These are phyloP conservation scores for Platismatia glauca DNA, from an alignment of 495 filamentous ascomycete species.

Conservation along the genomic window DNA sequence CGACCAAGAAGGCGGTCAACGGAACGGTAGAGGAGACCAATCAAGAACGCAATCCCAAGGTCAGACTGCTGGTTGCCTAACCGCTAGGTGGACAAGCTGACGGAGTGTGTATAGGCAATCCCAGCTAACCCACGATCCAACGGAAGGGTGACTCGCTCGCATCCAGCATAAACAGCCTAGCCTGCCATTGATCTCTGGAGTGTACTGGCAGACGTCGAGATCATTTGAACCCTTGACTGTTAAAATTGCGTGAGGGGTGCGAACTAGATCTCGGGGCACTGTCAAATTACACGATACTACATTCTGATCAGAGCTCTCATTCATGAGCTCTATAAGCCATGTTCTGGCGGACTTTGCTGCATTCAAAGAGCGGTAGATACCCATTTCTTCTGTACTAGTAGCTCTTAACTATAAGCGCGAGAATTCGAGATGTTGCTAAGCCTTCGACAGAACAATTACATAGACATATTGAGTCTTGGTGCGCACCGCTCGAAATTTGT, in stretches of 20 bases:
- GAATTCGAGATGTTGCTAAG: neutral
- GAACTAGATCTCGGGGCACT: neutral
- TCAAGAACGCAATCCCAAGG: neutral
- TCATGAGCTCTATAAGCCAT: neutral
- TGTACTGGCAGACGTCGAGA: neutral
- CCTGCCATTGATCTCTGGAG: neutral
- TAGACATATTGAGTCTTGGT: neutral
- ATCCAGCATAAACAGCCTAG: neutral
- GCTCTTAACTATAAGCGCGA: neutral
- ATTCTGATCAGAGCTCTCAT: neutral
- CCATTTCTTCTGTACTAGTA: neutral
- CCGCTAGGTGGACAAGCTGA: neutral
- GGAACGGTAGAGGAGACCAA: neutral
- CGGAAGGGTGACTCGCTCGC: neutral
- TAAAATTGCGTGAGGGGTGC: neutral
- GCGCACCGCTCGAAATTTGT: neutral
- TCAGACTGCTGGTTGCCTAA: neutral
- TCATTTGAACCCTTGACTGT: neutral
- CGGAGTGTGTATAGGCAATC: neutral
- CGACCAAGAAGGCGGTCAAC: neutral
- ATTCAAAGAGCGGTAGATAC: conserved; percentile 4
- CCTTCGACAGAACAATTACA: neutral
- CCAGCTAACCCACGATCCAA: neutral
- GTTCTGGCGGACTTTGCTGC: neutral
- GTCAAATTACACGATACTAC: no score